phyloP scores from a whole-genome alignment of 2,329 filamentous ascomycete species.

The Cladosporium oxysporum region DNA sequence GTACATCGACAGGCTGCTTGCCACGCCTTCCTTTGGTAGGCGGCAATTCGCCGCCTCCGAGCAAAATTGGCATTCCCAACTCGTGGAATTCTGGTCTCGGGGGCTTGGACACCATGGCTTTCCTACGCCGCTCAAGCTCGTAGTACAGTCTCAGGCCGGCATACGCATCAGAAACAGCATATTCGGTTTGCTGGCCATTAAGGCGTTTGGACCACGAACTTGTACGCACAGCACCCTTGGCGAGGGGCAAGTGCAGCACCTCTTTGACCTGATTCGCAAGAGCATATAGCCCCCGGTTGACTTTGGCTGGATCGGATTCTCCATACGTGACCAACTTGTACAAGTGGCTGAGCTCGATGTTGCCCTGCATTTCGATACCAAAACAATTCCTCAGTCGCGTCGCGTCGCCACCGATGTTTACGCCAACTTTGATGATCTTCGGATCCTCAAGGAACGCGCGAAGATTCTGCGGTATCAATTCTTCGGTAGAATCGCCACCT shows the following conservation, averaged over 20 bases:
- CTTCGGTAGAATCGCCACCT: constrained; percentile 42
- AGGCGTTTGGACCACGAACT: constrained; percentile 73
- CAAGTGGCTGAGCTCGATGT: constrained; percentile 81
- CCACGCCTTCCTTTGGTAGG: not conserved
- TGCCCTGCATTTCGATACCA: constrained; percentile 62
- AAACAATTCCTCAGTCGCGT: constrained; percentile 69
- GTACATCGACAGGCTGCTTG: constrained; percentile 23
- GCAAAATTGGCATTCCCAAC: constrained; percentile 62
- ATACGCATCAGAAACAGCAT: constrained; percentile 81
- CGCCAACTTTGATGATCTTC: constrained; percentile 72
- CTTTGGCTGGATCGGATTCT: constrained; percentile 51
- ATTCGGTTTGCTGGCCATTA: constrained; percentile 66
- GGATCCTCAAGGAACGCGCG: constrained; percentile 71
- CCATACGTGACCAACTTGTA: constrained; percentile 75
- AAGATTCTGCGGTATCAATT: constrained; percentile 71
- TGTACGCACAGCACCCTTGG: constrained; percentile 71
- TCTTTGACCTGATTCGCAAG: constrained; percentile 71
- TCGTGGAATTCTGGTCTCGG: constrained; percentile 71
- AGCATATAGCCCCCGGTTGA: constrained; percentile 67
- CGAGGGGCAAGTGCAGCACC: constrained; percentile 71
- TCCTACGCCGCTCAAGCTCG: constrained; percentile 67
- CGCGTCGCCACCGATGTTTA: constrained; percentile 67
- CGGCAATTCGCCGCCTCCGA: constrained; percentile 47
- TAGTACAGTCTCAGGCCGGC: constrained; percentile 73
- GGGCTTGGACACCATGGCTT: constrained; percentile 67